phyloP scores from a whole-genome alignment of 2,329 filamentous ascomycete genomes.

The Periconia digitata region DNA sequence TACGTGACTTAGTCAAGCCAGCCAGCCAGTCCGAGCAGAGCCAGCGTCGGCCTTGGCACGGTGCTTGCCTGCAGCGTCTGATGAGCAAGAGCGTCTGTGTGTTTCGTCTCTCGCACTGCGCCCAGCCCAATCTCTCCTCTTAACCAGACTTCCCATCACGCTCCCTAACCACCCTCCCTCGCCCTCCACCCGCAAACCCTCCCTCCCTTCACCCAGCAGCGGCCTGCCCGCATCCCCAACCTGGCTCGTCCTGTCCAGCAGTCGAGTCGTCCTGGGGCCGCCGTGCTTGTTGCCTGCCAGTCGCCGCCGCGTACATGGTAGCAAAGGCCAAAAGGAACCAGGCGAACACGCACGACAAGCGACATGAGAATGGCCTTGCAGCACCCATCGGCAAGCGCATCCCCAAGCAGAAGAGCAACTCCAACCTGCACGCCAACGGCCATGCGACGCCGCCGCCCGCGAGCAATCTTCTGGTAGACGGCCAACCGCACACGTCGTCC shows the following conservation, averaged over 20 bases:
- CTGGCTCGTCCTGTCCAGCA: slow-evolving; percentile 48
- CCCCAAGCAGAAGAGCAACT: slow-evolving; percentile 50
- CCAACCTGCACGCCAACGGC: slow-evolving; percentile 47
- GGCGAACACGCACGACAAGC: slow-evolving; percentile 54
- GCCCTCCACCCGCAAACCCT: slow-evolving; percentile 21
- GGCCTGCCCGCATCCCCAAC: slow-evolving; percentile 44
- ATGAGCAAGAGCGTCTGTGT: background rate
- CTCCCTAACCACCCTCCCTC: slow-evolving; percentile 13
- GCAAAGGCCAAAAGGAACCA: slow-evolving; percentile 49
- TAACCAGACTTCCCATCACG: slow-evolving; percentile 1
- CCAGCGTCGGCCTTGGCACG: background rate
- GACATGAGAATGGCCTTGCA: slow-evolving; percentile 87
- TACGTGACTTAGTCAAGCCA: background rate
- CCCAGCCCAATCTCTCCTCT: background rate
- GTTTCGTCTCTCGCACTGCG: background rate
- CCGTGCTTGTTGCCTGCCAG: slow-evolving; percentile 33
- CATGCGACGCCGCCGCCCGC: slow-evolving; percentile 45
- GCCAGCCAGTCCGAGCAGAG: background rate
- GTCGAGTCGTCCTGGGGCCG: slow-evolving; percentile 44
- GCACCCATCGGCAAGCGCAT: slow-evolving; percentile 69
- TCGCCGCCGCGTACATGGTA: slow-evolving; percentile 48
- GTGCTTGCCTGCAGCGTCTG: slow-evolving; percentile 1
- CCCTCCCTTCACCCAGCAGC: slow-evolving; percentile 26
- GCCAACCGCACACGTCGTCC: background rate
- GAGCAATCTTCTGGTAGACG: slow-evolving; percentile 18